Conservation (phyloP, 371 early-diverging fungal genomes). For the Entomophthora muscae region DNA sequence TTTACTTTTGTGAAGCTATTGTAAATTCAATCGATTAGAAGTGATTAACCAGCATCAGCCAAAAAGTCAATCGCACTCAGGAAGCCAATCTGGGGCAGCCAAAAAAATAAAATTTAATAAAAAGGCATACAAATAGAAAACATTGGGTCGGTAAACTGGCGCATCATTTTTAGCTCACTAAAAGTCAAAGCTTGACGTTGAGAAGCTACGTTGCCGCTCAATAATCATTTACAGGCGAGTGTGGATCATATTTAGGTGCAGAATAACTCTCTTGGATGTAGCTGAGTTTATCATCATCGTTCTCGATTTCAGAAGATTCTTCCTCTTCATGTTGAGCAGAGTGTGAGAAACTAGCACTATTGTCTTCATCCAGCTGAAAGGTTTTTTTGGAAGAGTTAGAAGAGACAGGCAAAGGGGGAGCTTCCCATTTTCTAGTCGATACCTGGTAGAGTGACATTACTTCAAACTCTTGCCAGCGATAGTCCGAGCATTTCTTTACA, state of each 20-base stretch:
- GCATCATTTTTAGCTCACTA: neutral
- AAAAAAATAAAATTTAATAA: neutral
- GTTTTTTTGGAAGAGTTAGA: neutral
- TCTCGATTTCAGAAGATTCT: neutral
- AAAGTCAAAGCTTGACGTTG: neutral
- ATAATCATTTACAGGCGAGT: neutral
- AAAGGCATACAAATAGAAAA: neutral
- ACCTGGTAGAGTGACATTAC: constrained; percentile 12
- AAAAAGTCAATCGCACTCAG: too few relatives aligned
- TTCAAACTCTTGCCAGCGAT: constrained; percentile 45
- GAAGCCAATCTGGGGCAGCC: too few relatives aligned
- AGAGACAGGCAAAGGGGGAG: neutral
- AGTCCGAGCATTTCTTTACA: constrained; percentile 44
- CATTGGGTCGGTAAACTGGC: neutral
- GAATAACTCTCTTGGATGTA: neutral
- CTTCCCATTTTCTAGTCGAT: neutral
- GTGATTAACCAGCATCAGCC: too few relatives aligned
- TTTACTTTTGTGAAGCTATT: too few relatives aligned
- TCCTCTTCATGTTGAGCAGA: neutral
- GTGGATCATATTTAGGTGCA: neutral
- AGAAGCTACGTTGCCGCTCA: neutral
- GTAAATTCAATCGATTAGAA: too few relatives aligned
- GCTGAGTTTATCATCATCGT: neutral
- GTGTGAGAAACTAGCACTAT: neutral
- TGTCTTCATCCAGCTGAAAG: neutral